Percentiles rank a stretch among this genome's conserved stretches.
Conservation (phyloP, 1,284 basidiomycete genomes). For the Kalmanozyma brasiliensis region DNA sequence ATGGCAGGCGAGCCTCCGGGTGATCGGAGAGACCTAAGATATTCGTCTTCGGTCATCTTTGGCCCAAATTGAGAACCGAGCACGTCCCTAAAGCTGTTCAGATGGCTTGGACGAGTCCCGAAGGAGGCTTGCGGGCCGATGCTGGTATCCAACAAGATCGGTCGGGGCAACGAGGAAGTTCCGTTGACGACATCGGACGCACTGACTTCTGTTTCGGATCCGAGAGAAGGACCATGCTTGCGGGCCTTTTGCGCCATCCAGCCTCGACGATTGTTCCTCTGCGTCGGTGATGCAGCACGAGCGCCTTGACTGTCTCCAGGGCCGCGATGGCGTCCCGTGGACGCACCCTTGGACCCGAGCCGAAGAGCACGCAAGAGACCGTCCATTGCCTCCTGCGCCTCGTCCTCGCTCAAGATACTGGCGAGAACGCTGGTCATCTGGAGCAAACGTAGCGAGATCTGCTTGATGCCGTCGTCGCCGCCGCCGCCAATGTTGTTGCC, state of each 20-base stretch:
- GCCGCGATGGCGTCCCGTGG: slow-evolving; percentile 30
- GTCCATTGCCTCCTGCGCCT: slow-evolving; percentile 66
- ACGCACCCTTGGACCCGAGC: slow-evolving; percentile 40
- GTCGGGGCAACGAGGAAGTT: background rate
- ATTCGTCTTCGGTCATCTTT: slow-evolving; percentile 45
- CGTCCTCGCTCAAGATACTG: slow-evolving; percentile 64
- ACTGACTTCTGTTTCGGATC: slow-evolving; percentile 5
- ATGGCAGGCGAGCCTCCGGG: slow-evolving; percentile 41
- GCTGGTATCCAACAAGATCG: background rate
- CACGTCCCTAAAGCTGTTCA: slow-evolving; percentile 16
- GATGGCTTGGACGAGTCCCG: slow-evolving; percentile 12
- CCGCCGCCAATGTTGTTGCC: slow-evolving; percentile 10
- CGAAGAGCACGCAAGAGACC: slow-evolving; percentile 57
- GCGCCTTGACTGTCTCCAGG: slow-evolving; percentile 19
- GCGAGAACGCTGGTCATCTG: slow-evolving; percentile 66
- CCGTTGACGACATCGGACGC: background rate
- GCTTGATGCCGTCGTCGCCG: slow-evolving; percentile 33
- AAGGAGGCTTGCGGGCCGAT: slow-evolving; percentile 3
- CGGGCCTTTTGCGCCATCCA: slow-evolving; percentile 57
- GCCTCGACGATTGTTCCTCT: slow-evolving; percentile 44
- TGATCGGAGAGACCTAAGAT: slow-evolving; percentile 39
- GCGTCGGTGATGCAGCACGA: slow-evolving; percentile 26
- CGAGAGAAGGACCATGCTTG: slow-evolving; percentile 43
- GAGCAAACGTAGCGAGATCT: slow-evolving; percentile 50
- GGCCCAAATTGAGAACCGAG: slow-evolving; percentile 19